These are phyloP conservation scores for Carex parvula DNA, from an alignment of 176 grass and related monocot genomes.

Conservation along the genomic window DNA sequence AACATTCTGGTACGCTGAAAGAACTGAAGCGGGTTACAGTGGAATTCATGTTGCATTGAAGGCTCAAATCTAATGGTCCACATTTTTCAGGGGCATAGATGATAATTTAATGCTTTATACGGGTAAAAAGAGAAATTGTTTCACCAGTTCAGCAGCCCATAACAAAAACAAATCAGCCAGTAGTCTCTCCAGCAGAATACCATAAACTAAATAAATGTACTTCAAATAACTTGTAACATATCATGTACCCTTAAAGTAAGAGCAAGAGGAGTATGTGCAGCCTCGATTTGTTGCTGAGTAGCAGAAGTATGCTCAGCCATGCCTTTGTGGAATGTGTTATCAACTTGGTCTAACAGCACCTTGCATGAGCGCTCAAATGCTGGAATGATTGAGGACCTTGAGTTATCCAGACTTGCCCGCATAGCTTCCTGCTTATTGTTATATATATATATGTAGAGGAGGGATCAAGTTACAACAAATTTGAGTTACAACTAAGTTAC, in stretches of 20 bases:
- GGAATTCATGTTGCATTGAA: not conserved
- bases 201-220: conserved; percentile 8
- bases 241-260: conserved; percentile 61
- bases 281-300: conserved; percentile 60
- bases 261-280: conserved; percentile 68
- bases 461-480: no score
- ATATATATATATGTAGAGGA: not conserved
- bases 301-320: conserved; percentile 70
- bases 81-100: not conserved
- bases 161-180: not conserved
- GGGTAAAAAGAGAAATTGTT: not conserved
- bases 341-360: conserved; percentile 79
- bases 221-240: conserved; percentile 12
- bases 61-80: not conserved
- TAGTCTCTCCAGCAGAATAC: not conserved
- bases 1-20: no score
- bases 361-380: conserved; percentile 91
- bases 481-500: no score
- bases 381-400: conserved; percentile 51
- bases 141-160: not conserved
- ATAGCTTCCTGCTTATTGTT: conserved; percentile 55
- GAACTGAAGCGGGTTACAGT: no score
- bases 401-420: conserved; percentile 55
- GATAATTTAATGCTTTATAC: not conserved
- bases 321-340: conserved; percentile 79